A percentile compares a stretch with the other conserved stretches of the same genome.
phyloP scores from a whole-genome alignment of 305 asterid genomes.

The Rubia peregrina region DNA sequence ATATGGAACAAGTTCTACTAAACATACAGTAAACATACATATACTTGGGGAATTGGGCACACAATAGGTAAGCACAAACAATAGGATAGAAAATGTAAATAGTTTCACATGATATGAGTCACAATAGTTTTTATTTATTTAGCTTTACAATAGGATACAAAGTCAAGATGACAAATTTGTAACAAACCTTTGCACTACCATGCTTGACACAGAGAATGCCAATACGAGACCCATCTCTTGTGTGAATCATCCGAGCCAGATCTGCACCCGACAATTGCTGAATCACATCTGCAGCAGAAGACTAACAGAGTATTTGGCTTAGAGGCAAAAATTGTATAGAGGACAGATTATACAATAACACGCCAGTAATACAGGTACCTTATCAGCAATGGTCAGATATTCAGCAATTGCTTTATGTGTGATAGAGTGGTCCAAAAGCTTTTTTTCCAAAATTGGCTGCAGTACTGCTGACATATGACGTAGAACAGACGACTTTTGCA shows the following conservation, averaged over 20 bases:
- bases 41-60: too few relatives aligned
- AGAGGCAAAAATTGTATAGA: constrained; percentile 22
- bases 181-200: constrained; percentile 83
- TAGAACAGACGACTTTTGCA: constrained; percentile 61
- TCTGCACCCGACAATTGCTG: constrained; percentile 61
- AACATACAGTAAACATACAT: too few relatives aligned
- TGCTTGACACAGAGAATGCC: constrained; percentile 77
- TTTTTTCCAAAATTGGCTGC: constrained; percentile 87
- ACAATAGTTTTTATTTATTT: constrained; percentile 3
- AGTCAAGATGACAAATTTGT: constrained; percentile 4
- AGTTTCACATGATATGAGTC: constrained; percentile 16
- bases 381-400: constrained; percentile 64
- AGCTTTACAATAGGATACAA: background rate
- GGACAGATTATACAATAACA: background rate
- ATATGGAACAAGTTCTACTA: too few relatives aligned
- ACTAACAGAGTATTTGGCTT: constrained; percentile 44
- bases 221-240: constrained; percentile 81
- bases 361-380: constrained; percentile 35
- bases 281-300: constrained; percentile 82
- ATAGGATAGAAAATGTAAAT: background rate
- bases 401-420: constrained; percentile 76
- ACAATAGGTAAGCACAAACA: constrained; percentile 9
- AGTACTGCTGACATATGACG: constrained; percentile 84
- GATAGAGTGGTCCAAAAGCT: constrained; percentile 85
- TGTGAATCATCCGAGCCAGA: constrained; percentile 74